Conservation (phyloP, 306 rosid genomes). For the Adenanthera pavonina region DNA sequence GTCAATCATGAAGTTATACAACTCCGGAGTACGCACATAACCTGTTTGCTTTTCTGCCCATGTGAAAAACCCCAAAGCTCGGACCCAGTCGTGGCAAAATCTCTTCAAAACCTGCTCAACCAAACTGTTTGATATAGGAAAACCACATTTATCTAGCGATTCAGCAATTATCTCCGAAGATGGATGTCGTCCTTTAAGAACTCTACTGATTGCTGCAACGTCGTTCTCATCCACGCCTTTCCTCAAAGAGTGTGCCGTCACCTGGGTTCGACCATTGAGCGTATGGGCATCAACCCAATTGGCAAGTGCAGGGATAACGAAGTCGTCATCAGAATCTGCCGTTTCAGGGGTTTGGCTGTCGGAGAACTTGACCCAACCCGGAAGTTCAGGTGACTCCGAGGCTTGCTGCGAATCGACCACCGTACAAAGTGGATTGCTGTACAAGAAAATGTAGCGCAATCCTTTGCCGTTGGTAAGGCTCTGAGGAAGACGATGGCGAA, state of each 20-base stretch:
- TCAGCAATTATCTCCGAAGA: slow-evolving; percentile 55
- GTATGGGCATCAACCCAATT: slow-evolving; percentile 64
- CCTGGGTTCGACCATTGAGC: slow-evolving; percentile 35
- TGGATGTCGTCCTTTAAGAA: slow-evolving; percentile 56
- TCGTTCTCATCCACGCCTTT: slow-evolving; percentile 29
- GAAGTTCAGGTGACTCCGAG: slow-evolving; percentile 69
- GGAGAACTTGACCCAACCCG: slow-evolving; percentile 66
- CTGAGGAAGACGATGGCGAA: slow-evolving; percentile 27
- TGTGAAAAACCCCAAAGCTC: slow-evolving; percentile 69
- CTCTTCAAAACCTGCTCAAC: slow-evolving; percentile 68
- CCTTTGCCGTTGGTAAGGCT: slow-evolving; percentile 33
- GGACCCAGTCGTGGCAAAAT: slow-evolving; percentile 65
- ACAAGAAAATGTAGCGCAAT: slow-evolving; percentile 12
- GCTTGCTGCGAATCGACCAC: slow-evolving; percentile 28
- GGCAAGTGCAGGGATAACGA: slow-evolving; percentile 82
- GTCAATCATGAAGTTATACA: slow-evolving; percentile 65
- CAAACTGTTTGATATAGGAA: slow-evolving; percentile 47
- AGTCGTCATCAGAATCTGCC: slow-evolving; percentile 52
- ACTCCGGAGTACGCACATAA: slow-evolving; percentile 61
- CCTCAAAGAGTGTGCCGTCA: slow-evolving; percentile 14
- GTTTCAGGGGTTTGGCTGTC: slow-evolving; percentile 39
- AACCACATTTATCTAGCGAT: slow-evolving; percentile 49
- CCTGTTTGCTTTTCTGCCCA: slow-evolving; percentile 83
- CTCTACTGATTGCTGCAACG: slow-evolving; percentile 48
- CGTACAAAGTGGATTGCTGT: slow-evolving; percentile 54